Evolutionary conservation across 495 filamentous ascomycete species (phyloP), one percentile per base, ranked within the genome.

Genomic region (Aspergillus sclerotioniger): DNA sequence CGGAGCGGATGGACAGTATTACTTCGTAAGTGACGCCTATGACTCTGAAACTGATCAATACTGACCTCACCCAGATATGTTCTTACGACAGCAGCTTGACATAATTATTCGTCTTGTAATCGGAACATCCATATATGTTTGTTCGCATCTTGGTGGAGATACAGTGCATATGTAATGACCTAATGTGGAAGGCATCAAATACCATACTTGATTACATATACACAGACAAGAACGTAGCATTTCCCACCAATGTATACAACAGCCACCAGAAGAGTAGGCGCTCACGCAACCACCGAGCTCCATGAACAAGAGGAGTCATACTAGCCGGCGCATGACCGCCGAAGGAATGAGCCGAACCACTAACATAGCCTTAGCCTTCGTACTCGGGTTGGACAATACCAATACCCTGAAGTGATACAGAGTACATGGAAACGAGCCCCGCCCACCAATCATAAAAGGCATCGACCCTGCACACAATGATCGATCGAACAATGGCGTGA

Each of bases 1-100:
- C 85, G 48, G 92, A 96, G 77, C 76, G 92, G 62, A 92, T 96
- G 90, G 84, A 87, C 65, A 88, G 90, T 48, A 92, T 98, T 69
- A 96, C 92, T 13, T 84, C 82, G 71, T 87, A 78, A 72, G 82
- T 83, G 32, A 20, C 19, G 50, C 21, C 32, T 19, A 10, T 37
- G 51, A 12, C 25, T 58, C 25, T 15, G n/a, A 37, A 9, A 37
- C 6, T 8, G 39, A 39, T 19, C 0, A 15, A 4, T 53, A 51
- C 13, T 59, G 33, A 55, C 51, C 28, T 17, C 2, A n/a, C 39
- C 53, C 37, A 73, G 71, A 44, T 71, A 74, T 54, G 71, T 74
- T 28, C 62, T 74, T 32, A 72, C 71, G 20, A 74, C 66, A 60
- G 71, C 71, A 35, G 71, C 70, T 41, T 74, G 58, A 68, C 51